Evolutionary conservation across 1,139 yeast genomes (phyloP), one percentile per base, ranked within the genome.

Genomic region (Candida glucosophila): DNA sequence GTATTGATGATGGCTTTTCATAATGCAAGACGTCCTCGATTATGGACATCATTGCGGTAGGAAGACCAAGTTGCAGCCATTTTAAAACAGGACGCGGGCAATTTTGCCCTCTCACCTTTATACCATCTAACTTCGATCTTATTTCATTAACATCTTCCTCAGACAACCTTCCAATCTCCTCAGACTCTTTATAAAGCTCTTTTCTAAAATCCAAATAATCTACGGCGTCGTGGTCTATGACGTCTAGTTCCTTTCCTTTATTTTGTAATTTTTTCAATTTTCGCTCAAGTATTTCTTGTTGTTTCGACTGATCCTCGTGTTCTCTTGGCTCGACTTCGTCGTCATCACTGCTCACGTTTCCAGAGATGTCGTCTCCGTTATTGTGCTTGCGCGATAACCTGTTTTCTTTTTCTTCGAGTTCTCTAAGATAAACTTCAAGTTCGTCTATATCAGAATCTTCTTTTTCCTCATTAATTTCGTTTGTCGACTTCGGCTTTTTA

Each of bases 61-160:
- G 79, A 1, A 90, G 56, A 0, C 95, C 95, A 30, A 86, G 58
- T 34, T 85, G 93, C 2, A 81, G 61, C 93, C 96, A 90, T 32
- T 73, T 69, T 20, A 63, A 43, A 1, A 86, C 71, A 0, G 97
- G 97, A 18, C 64, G 60, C 0, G 85, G 79, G 24, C 74, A 66
- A 26, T 64, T 47, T 1, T 45, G 35, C 0, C 94, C 93, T 14
- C 68, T 56, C 2, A 80, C 73, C 29, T 62, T 67, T 16, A 82
- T 73, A 3, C 80, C 83, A 33, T 77, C 88, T 26, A 76, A 43
- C 17, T 65, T 60, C 8, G 65, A 40, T 25, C 92, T 49, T n/a
- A 77, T 40, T 12, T 61, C 60, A 3, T 58, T 65, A 1, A 77
- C 70, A 24, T 80, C 83, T 17, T 65, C 70, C 1, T 47, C 52